A percentile compares a stretch with the other conserved stretches of the same genome.
These are phyloP conservation scores for Parasitella parasitica DNA, from an alignment of 371 early-diverging fungal species.

Conservation along the genomic window DNA sequence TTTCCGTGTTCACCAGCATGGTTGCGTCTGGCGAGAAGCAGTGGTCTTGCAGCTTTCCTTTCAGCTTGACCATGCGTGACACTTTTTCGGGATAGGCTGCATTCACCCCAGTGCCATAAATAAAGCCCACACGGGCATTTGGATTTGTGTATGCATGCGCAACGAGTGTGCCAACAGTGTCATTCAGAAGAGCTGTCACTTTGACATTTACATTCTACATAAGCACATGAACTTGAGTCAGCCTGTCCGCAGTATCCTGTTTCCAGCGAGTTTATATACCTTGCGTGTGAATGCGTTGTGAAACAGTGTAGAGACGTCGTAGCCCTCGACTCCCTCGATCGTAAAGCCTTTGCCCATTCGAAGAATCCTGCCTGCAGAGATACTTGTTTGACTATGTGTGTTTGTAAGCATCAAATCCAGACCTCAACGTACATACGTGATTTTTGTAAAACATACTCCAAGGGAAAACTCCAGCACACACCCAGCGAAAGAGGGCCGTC, in stretches of 20 bases:
- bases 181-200: constrained; percentile 75
- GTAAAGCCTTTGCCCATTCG: constrained; percentile 93
- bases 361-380: constrained; percentile 74
- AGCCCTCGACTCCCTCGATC: constrained; percentile 70
- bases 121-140: constrained; percentile 82
- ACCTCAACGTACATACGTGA: no score
- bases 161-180: constrained; percentile 93
- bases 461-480: constrained; percentile 54
- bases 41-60: constrained; percentile 33
- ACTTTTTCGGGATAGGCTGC: constrained; percentile 71
- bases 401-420: no score
- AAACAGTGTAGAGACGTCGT: constrained; percentile 80
- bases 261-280: no score
- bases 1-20: constrained; percentile 67
- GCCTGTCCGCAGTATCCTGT: not conserved
- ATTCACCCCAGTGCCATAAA: constrained; percentile 96
- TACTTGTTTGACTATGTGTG: constrained; percentile 75
- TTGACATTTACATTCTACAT: constrained; percentile 40
- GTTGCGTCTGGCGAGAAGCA: constrained; percentile 42
- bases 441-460: constrained; percentile 46
- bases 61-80: constrained; percentile 69
- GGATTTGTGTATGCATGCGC: constrained; percentile 83
- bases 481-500: constrained; percentile 37
- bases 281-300: constrained; percentile 60
- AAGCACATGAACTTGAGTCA: constrained; percentile 29